Percentiles rank a stretch among this genome's conserved stretches.
Conservation (phyloP, 2,329 filamentous ascomycete genomes). For the Falciphora oryzae region DNA sequence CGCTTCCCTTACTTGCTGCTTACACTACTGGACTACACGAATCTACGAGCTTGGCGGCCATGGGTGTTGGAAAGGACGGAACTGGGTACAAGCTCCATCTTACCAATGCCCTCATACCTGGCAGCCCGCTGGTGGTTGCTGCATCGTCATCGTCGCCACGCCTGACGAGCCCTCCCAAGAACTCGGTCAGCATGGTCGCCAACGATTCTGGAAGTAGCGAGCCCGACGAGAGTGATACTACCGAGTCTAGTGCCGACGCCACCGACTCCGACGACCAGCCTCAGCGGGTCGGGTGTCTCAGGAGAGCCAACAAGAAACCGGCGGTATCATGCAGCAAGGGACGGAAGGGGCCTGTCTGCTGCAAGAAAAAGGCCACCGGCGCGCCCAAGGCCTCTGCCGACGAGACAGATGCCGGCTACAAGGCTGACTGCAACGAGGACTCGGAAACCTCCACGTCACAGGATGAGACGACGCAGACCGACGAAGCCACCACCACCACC, state of each 20-base stretch:
- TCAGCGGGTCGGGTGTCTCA: neutral
- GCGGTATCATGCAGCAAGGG: neutral
- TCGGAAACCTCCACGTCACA: neutral
- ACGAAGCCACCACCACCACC: conserved; percentile 1
- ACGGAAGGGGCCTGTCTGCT: neutral
- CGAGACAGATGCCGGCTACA: conserved; percentile 6
- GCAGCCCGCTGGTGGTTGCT: conserved; percentile 6
- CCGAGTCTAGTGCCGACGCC: neutral
- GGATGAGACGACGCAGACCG: neutral
- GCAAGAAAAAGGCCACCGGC: neutral
- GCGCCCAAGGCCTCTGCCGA: neutral
- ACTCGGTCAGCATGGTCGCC: conserved; percentile 3
- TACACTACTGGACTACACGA: neutral
- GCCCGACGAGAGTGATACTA: neutral
- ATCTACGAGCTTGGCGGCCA: neutral
- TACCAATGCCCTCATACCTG: conserved; percentile 2
- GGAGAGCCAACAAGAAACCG: neutral
- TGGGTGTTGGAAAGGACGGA: neutral
- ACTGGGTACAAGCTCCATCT: conserved; percentile 6
- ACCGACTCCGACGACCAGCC: neutral
- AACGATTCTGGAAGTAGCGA: conserved; percentile 8
- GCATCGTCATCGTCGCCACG: neutral
- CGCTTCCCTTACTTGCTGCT: neutral
- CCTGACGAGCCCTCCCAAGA: neutral
- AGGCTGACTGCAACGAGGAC: conserved; percentile 5